Evolutionary conservation across 331 rosid species (phyloP).

Genomic region (Rosa hybrid): DNA sequence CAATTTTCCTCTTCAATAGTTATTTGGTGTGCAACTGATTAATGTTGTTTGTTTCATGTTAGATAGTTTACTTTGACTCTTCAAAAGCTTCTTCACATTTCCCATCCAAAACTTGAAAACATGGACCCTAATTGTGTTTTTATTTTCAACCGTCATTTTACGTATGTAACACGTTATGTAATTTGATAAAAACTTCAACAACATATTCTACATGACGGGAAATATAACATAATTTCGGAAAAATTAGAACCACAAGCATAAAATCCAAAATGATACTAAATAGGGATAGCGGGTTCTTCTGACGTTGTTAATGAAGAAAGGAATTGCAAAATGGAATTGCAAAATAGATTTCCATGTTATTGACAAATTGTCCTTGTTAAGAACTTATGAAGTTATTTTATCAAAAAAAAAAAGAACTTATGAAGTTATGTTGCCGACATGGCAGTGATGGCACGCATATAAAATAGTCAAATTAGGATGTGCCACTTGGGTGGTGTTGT

Average conservation of each 20-base stretch:
- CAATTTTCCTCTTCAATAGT: background rate
- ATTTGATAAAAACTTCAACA: too few relatives aligned
- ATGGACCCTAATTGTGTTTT: fast-evolving
- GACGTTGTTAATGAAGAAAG: background rate
- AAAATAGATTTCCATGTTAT: background rate
- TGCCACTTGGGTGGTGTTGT: conserved; percentile 41
- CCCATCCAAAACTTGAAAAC: background rate
- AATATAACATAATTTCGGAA: background rate
- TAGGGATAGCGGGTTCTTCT: background rate
- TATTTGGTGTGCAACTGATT: background rate
- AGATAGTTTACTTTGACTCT: background rate
- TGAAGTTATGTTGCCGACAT: conserved; percentile 73
- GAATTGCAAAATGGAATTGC: background rate
- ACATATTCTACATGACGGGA: background rate
- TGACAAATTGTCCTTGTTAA: background rate
- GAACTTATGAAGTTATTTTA: too few relatives aligned
- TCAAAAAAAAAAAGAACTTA: too few relatives aligned
- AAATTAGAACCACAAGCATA: background rate
- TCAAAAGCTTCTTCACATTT: background rate
- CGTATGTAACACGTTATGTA: too few relatives aligned
- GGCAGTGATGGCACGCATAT: conserved; percentile 50
- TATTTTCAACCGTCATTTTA: background rate
- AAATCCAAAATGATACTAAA: background rate
- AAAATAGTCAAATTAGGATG: conserved; percentile 29
- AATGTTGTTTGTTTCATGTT: background rate